These are phyloP conservation scores for Raffaelea arxii DNA, from an alignment of 2,329 filamentous ascomycete species.

Conservation along the genomic window DNA sequence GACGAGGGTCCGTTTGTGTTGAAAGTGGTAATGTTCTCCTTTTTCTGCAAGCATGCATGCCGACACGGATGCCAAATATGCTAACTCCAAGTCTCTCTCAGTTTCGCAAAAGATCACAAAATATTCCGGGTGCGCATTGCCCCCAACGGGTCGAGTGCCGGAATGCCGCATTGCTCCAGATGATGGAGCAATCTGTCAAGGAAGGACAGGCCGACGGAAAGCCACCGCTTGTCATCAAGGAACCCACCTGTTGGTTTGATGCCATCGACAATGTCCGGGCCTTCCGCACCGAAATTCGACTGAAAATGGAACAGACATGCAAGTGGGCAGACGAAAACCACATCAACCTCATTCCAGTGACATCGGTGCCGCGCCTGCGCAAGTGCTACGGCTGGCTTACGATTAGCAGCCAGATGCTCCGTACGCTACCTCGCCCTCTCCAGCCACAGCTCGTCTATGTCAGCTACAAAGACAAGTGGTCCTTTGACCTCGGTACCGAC, in stretches of 20 bases:
- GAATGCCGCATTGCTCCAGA: slow-evolving; percentile 1
- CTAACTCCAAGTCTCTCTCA: not conserved
- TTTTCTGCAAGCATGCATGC: not conserved
- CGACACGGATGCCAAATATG: not conserved
- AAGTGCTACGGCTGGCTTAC: slow-evolving; percentile 3
- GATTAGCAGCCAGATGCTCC: not conserved
- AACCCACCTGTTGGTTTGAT: not conserved
- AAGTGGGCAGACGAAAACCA: not conserved
- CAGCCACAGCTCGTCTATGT: not conserved
- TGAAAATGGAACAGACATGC: not conserved
- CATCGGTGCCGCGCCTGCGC: slow-evolving; percentile 1
- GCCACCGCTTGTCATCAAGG: slow-evolving; percentile 1
- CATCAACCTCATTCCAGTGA: not conserved
- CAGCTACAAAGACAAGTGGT: not conserved
- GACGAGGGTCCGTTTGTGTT: not conserved
- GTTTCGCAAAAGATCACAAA: slow-evolving; percentile 4
- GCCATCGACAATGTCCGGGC: not conserved
- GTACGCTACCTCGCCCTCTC: not conserved
- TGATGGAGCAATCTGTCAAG: not conserved
- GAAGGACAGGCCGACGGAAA: not conserved
- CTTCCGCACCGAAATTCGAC: not conserved
- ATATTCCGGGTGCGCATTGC: not conserved
- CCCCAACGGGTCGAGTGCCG: slow-evolving; percentile 1
- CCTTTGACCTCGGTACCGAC: slow-evolving; percentile 1
- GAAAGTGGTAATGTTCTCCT: not conserved